phyloP scores from a whole-genome alignment of 2,329 filamentous ascomycete genomes.

The Aspergillus alliaceus region DNA sequence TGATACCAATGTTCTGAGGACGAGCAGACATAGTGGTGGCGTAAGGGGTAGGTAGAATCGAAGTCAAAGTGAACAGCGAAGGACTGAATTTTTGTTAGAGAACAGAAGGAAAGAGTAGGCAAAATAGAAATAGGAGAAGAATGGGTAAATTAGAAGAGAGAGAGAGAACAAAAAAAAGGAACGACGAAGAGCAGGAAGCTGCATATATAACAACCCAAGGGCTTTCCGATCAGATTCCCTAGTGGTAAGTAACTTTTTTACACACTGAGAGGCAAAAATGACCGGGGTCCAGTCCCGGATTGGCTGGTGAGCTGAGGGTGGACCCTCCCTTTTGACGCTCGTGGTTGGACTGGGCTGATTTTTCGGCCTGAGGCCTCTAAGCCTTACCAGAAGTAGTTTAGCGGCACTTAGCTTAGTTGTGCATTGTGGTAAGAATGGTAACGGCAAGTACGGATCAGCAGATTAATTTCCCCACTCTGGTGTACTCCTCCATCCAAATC shows the following conservation, averaged over 20 bases:
- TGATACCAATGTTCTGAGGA: conserved; percentile 86
- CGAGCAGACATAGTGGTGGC: conserved; percentile 64
- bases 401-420: conserved; percentile 4
- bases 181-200: conserved; percentile 13
- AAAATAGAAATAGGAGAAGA: conserved; percentile 1
- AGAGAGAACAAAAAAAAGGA: conserved; percentile 9
- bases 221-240: conserved; percentile 8
- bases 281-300: not conserved
- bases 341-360: not conserved
- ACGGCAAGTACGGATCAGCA: conserved; percentile 14
- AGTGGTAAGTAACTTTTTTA: conserved; percentile 5
- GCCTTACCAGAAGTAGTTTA: not conserved
- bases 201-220: conserved; percentile 6
- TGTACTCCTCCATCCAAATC: conserved; percentile 12
- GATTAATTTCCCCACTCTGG: conserved; percentile 18
- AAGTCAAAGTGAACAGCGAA: conserved; percentile 7
- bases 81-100: conserved; percentile 1
- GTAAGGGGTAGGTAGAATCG: conserved; percentile 11
- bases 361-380: not conserved
- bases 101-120: not conserved
- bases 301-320: not conserved
- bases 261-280: conserved; percentile 4
- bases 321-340: not conserved
- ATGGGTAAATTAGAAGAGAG: conserved; percentile 7
- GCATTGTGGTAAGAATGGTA: conserved; percentile 5